Base-by-base conservation (phyloP, 495 filamentous ascomycete species). In the Tuber borchii region DNA sequence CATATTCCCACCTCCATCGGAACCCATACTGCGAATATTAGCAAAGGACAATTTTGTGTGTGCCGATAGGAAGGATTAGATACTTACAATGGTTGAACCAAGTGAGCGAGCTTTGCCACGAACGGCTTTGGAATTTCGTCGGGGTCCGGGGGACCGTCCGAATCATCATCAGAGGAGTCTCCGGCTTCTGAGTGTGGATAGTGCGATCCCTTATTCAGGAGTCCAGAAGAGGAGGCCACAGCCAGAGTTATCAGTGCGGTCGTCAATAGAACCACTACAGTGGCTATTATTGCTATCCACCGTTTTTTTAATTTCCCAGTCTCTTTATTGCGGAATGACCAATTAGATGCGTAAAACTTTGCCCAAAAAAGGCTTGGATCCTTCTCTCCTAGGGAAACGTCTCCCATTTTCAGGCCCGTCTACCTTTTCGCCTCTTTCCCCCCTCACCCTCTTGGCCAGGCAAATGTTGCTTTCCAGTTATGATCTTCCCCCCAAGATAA, bases 1-100 rank as follows among this genome's bases (percentile, higher is more conserved):
- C 73, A 90, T 89, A 76, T 93, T 93, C 8, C 91, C 91, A 46
- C 89, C 90, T 78, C 79, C 79, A 17, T 81, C 71, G 6, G 79
- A 72, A 51, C 86, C 86, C 81, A 82, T 80, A 2, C 81, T 82
- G 2, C 65, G 19, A 34, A 34, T 42, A 34, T 79, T 45, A 80
- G 71, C 39, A 76, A 31, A 31, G 51, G 7, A 31, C n/a, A 16
- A 6, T 61, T 61, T 61, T 22, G n/a, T 31, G n/a, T 31, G 51
- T 61, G 12, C 51, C 4, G 26, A 9, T 16, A 26, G 12, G 51
- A n/a, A 16, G 51, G n/a, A 16, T 56, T 61, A 16, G 51, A 61
- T 61, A 8, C 26, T 9, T 61, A 61, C 51, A 61, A 61, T 61
- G 51, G 51, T 26, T 61, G 51, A 31, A 61, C 51, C n/a, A 61